These are phyloP conservation scores for Pseudonitzschia pungens DNA, from an alignment of 108 stramenopile species.

Conservation along the genomic window DNA sequence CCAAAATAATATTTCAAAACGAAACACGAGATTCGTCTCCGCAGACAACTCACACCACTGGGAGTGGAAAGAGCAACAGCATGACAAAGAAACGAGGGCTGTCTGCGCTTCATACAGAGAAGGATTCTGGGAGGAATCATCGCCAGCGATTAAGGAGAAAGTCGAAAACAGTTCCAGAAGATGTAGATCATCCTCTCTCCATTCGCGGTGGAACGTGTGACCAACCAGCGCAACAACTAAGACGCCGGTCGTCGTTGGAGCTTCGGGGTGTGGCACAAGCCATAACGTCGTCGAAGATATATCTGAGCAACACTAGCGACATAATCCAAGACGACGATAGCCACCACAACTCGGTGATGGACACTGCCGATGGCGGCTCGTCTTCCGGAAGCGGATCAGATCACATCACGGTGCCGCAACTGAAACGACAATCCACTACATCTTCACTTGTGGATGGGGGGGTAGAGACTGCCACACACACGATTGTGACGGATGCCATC, in stretches of 20 bases:
- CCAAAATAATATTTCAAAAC: conserved; percentile 26
- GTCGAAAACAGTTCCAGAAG: not conserved
- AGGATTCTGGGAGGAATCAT: conserved; percentile 20
- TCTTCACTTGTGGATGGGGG: conserved; percentile 43
- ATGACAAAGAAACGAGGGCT: conserved; percentile 23
- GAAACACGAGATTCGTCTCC: not conserved
- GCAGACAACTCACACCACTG: not conserved
- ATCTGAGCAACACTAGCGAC: conserved; percentile 15
- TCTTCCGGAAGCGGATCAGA: not conserved
- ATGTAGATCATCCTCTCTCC: not conserved
- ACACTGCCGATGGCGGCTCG: not conserved
- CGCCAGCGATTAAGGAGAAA: not conserved
- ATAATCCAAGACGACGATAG: not conserved
- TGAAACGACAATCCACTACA: conserved; percentile 17
- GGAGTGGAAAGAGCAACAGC: not conserved
- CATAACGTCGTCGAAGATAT: conserved; percentile 37
- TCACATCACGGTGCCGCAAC: not conserved
- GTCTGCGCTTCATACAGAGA: conserved; percentile 24
- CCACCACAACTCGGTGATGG: not conserved
- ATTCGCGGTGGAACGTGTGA: not conserved
- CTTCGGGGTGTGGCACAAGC: conserved; percentile 42
- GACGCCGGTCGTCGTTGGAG: conserved; percentile 36
- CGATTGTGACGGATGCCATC: conserved; percentile 56
- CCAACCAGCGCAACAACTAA: not conserved
- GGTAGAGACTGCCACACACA: conserved; percentile 48